Evolutionary conservation across 495 filamentous ascomycete genomes (phyloP).

Genomic region (Penicillium cataractarum): DNA sequence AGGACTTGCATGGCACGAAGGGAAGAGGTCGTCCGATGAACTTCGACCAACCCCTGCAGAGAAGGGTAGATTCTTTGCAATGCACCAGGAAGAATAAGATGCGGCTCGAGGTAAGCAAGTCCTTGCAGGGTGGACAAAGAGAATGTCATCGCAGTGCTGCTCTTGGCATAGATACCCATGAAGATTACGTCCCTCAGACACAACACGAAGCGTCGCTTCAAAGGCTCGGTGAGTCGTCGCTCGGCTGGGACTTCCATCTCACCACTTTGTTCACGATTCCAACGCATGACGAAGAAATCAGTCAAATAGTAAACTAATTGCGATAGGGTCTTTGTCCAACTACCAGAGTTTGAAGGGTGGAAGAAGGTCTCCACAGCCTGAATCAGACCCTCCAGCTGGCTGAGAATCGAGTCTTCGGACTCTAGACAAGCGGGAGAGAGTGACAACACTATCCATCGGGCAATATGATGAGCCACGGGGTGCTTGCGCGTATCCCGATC

Average conservation of each 20-base stretch:
- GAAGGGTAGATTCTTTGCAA: slow-evolving; percentile 96
- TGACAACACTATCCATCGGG: slow-evolving; percentile 94
- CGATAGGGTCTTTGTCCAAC: slow-evolving; percentile 86
- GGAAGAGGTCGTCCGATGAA: slow-evolving; percentile 94
- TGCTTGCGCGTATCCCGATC: slow-evolving; percentile 93
- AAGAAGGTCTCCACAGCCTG: slow-evolving; percentile 98
- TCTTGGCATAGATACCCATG: slow-evolving; percentile 98
- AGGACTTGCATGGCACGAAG: slow-evolving; percentile 88
- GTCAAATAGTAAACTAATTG: slow-evolving; percentile 92
- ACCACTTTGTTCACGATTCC: slow-evolving; percentile 91
- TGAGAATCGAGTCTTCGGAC: slow-evolving; percentile 75
- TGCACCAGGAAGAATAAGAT: slow-evolving; percentile 89
- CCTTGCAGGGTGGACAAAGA: slow-evolving; percentile 87
- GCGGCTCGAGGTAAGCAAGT: slow-evolving; percentile 86
- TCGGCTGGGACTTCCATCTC: slow-evolving; percentile 85
- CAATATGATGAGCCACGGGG: slow-evolving; percentile 86
- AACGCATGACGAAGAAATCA: slow-evolving; percentile 97
- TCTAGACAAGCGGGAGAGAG: slow-evolving; percentile 84
- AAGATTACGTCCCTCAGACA: slow-evolving; percentile 91
- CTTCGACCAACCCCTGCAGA: slow-evolving; percentile 93
- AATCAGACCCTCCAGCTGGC: slow-evolving; percentile 88
- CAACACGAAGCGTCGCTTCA: slow-evolving; percentile 90
- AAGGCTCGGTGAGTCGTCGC: slow-evolving; percentile 71
- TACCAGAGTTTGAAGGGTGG: slow-evolving; percentile 94
- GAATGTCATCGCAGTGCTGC: slow-evolving; percentile 85